phyloP scores from a whole-genome alignment of 169 alveolate species.

The Plasmodium blacklocki region DNA sequence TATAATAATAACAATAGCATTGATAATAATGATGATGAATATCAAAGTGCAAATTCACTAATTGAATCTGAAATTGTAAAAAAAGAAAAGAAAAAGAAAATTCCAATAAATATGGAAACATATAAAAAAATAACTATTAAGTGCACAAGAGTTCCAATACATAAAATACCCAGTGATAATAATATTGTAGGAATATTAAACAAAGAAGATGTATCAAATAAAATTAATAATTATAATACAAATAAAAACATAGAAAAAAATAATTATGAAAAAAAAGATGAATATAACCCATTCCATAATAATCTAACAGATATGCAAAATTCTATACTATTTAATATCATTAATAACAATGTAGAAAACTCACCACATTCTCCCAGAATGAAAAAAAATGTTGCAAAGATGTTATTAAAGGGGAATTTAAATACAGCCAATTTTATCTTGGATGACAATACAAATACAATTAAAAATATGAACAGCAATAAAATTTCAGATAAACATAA shows the following conservation, averaged over 20 bases:
- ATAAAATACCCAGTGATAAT: background rate
- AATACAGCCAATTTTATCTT: slow-evolving; percentile 5
- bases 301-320: slow-evolving; percentile 73
- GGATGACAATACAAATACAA: slow-evolving; percentile 1
- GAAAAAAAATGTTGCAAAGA: slow-evolving; percentile 11
- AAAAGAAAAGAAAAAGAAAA: background rate
- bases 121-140: background rate
- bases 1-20: too few relatives aligned
- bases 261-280: slow-evolving; percentile 12
- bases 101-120: background rate
- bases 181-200: background rate
- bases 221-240: background rate
- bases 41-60: background rate
- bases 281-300: slow-evolving; percentile 32
- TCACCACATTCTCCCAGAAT: slow-evolving; percentile 25
- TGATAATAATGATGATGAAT: background rate
- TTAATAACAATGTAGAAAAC: slow-evolving; percentile 35
- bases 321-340: slow-evolving; percentile 38
- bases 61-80: background rate
- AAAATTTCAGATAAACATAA: background rate
- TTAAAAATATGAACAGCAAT: background rate
- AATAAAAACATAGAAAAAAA: background rate
- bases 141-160: background rate
- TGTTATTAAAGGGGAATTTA: slow-evolving; percentile 11
- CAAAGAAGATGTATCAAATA: background rate